Evolutionary conservation across 1,139 yeast species (phyloP), one percentile per base, ranked within the genome.

Genomic region (Debaryomyces sp.): DNA sequence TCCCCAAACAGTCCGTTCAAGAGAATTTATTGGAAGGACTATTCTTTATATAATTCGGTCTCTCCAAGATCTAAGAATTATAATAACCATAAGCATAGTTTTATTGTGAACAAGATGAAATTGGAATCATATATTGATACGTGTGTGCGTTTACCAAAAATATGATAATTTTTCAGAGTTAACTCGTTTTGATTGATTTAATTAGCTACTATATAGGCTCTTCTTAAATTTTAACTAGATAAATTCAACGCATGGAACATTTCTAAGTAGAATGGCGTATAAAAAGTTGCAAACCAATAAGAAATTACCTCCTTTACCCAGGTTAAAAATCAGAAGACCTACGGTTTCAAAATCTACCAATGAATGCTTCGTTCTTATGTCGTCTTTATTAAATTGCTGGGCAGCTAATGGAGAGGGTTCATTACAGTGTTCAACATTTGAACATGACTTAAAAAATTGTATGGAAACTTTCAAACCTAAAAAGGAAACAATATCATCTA

Each of bases 361-460:
- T 56, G 85, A 89, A 53, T 91, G 97, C 65, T 70, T 84, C 53
- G 90, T 89, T 48, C 74, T 87, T 55, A 88, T 92, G 94, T 85
- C 95, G 6, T 86, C 89, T 42, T 77, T 92, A 67, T 76, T 92
- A 59, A 89, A 88, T 75, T 92, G 98, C 70, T 92, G 98, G 98
- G 96, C 97, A 4, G 89, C 96, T 29, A 89, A 90, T 70, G 94
- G 96, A 45, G 96, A 90, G 67, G 94, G 94, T 50, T 77, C 87
- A 21, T 71, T 77, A 10, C 78, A 72, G 42, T 92, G 98, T 70
- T 73, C 77, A 23, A 75, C 74, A 8, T 71, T 88, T 49, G 96
- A 87, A 60, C 69, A 59, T 18, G 80, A 76, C 48, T 72, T 76
- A 60, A 76, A 75, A 57, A 61, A 60, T 29, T 77, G 81, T 56